A percentile compares a stretch with the other conserved stretches of the same genome.
phyloP scores from a whole-genome alignment of 352 stramenopile species.

The Thalassiosira pacifica region DNA sequence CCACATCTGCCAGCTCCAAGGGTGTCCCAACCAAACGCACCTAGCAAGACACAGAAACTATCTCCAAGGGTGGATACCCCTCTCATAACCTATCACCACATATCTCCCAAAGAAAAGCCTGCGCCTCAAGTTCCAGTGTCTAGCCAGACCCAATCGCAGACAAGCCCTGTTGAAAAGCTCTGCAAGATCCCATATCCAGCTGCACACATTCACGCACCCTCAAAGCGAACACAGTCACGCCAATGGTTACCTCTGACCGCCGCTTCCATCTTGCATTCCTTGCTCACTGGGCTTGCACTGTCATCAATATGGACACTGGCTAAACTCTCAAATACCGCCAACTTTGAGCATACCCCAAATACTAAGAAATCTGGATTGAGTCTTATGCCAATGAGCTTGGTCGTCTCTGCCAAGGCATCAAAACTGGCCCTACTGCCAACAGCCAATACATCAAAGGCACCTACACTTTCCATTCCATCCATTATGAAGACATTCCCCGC shows the following conservation, averaged over 20 bases:
- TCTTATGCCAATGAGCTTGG: conserved; percentile 13
- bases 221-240: neutral
- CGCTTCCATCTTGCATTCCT: neutral
- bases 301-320: conserved; percentile 21
- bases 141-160: too few relatives aligned
- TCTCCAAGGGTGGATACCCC: neutral
- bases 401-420: conserved; percentile 13
- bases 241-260: neutral
- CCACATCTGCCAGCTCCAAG: neutral
- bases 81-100: neutral
- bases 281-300: neutral
- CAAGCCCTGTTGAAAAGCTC: too few relatives aligned
- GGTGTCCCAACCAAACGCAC: neutral
- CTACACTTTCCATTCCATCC: conserved; percentile 5
- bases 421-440: neutral
- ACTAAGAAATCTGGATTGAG: neutral
- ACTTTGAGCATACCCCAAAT: conserved; percentile 5
- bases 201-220: neutral
- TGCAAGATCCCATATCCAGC: neutral
- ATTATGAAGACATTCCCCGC: conserved; percentile 16
- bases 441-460: conserved; percentile 1
- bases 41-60: neutral
- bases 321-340: conserved; percentile 26
- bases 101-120: too few relatives aligned
- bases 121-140: too few relatives aligned